These are phyloP conservation scores for Suillus subaureus DNA, from an alignment of 768 basidiomycete species.

Conservation along the genomic window DNA sequence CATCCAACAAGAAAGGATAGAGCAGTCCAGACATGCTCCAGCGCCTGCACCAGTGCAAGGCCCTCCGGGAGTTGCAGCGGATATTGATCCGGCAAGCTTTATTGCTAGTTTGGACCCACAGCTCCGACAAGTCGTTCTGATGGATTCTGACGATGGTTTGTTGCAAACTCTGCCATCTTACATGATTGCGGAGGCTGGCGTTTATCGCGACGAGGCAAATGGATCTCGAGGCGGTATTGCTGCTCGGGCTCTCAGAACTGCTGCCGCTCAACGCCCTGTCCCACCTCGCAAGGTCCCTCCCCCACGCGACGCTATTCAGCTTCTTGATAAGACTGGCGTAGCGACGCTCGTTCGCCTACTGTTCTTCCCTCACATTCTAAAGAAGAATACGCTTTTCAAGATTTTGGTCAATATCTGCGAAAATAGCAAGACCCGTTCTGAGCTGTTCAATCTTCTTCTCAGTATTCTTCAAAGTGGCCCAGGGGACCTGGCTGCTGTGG, in stretches of 20 bases:
- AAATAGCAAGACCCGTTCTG: conserved; percentile 87
- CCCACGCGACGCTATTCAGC: conserved; percentile 86
- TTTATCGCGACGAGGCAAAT: conserved; percentile 60
- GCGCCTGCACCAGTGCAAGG: conserved; percentile 35
- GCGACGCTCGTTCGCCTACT: conserved; percentile 89
- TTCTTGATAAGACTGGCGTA: conserved; percentile 88
- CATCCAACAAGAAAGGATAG: conserved; percentile 90
- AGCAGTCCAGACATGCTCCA: conserved; percentile 63
- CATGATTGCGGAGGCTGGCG: conserved; percentile 83
- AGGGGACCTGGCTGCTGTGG: conserved; percentile 87
- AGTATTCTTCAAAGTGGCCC: conserved; percentile 94
- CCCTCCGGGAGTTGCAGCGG: conserved; percentile 49
- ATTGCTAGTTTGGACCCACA: conserved; percentile 90
- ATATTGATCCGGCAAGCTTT: conserved; percentile 89
- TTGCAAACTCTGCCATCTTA: conserved; percentile 80
- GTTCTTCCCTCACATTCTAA: conserved; percentile 93
- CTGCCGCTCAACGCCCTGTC: conserved; percentile 26
- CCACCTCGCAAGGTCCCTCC: conserved; percentile 51
- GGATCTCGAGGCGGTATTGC: conserved; percentile 30
- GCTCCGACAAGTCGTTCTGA: conserved; percentile 85
- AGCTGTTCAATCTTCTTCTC: conserved; percentile 93
- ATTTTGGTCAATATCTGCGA: conserved; percentile 95
- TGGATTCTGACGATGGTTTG: conserved; percentile 87
- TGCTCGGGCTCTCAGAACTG: conserved; percentile 17
- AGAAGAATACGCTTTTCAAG: conserved; percentile 83